phyloP scores from a whole-genome alignment of 768 basidiomycete species.

The Dentipellis fragilis region DNA sequence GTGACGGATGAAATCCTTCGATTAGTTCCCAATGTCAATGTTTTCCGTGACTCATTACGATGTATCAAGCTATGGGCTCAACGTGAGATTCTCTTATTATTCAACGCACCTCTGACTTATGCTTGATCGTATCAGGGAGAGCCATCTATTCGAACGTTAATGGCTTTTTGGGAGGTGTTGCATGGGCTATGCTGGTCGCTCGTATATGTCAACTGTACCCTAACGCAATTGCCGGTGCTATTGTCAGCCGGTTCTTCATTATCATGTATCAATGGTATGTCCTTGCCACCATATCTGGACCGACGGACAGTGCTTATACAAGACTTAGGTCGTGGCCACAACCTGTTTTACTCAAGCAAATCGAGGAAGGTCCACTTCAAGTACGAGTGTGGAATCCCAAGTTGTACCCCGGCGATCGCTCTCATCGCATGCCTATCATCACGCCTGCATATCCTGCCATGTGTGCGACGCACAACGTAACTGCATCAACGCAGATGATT shows the following conservation, averaged over 20 bases:
- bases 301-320: neutral
- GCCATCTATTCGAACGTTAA: slow-evolving; percentile 98
- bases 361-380: slow-evolving; percentile 88
- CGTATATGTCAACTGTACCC: slow-evolving; percentile 98
- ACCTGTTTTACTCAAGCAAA: slow-evolving; percentile 93
- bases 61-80: slow-evolving; percentile 99
- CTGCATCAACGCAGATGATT: slow-evolving; percentile 89
- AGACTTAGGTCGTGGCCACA: slow-evolving; percentile 89
- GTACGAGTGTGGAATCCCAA: slow-evolving; percentile 99
- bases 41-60: slow-evolving; percentile 89
- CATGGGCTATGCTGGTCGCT: slow-evolving; percentile 98
- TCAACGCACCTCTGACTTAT: neutral
- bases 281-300: neutral
- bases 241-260: slow-evolving; percentile 96
- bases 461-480: slow-evolving; percentile 98
- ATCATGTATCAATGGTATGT: slow-evolving; percentile 95
- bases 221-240: slow-evolving; percentile 85
- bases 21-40: slow-evolving; percentile 86
- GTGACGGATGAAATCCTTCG: slow-evolving; percentile 94
- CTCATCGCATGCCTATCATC: slow-evolving; percentile 99
- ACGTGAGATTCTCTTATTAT: slow-evolving; percentile 38
- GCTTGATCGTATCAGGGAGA: slow-evolving; percentile 42
- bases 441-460: slow-evolving; percentile 98
- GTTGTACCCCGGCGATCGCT: slow-evolving; percentile 84
- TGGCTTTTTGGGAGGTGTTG: slow-evolving; percentile 95